A percentile compares a stretch with the other conserved stretches of the same genome.
Conservation (phyloP, 1,284 basidiomycete species). For the Phylloporus sp. region DNA sequence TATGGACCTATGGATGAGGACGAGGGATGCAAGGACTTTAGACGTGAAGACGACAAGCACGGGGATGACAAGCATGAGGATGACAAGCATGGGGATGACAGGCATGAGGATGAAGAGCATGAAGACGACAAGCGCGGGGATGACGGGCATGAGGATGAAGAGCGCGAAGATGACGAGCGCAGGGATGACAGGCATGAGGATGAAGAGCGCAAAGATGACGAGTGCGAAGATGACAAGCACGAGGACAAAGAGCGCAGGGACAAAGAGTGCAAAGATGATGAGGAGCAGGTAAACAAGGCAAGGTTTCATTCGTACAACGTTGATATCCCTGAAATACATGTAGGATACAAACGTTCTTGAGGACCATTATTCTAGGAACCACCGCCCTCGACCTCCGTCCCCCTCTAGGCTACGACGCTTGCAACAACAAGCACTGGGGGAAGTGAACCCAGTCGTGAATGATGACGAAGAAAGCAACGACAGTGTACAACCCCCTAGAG, state of each 20-base stretch:
- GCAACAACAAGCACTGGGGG: neutral
- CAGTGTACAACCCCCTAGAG: neutral
- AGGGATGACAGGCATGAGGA: too few relatives aligned
- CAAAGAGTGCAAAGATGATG: too few relatives aligned
- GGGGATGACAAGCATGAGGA: too few relatives aligned
- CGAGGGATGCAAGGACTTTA: neutral
- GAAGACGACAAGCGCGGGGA: too few relatives aligned
- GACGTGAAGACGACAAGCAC: too few relatives aligned
- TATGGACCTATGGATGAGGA: neutral
- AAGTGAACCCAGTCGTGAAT: neutral
- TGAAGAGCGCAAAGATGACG: too few relatives aligned
- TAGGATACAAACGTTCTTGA: conserved; percentile 2
- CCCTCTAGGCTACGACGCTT: neutral
- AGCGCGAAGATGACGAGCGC: neutral
- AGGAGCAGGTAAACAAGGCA: neutral
- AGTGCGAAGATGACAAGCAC: too few relatives aligned
- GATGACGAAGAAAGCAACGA: neutral
- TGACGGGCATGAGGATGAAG: too few relatives aligned
- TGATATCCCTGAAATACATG: neutral
- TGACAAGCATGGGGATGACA: too few relatives aligned
- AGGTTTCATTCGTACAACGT: neutral
- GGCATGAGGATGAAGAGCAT: too few relatives aligned
- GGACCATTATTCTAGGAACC: neutral
- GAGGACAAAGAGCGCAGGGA: too few relatives aligned
- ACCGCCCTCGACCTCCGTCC: neutral